Evolutionary conservation across 2,329 filamentous ascomycete genomes (phyloP).

Genomic region (Aspergillus sojae): DNA sequence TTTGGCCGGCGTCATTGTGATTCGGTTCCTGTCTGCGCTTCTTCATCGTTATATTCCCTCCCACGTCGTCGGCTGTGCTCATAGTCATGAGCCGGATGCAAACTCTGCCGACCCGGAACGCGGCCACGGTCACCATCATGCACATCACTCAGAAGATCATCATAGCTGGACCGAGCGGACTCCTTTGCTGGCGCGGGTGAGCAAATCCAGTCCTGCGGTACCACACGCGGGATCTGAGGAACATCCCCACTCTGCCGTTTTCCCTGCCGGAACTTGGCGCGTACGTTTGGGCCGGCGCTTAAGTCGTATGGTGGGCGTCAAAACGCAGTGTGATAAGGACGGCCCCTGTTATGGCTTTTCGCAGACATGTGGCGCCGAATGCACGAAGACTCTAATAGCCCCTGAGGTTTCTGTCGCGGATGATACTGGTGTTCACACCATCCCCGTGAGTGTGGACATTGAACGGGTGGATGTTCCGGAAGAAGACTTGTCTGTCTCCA

Average conservation of each 20-base stretch:
- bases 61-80: constrained; percentile 53
- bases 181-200: constrained; percentile 29
- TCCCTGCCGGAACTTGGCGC: constrained; percentile 36
- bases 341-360: constrained; percentile 65
- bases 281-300: constrained; percentile 44
- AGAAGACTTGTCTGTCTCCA: constrained; percentile 8
- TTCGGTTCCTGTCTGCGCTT: constrained; percentile 48
- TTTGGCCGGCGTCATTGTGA: constrained; percentile 50
- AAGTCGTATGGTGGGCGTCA: constrained; percentile 53
- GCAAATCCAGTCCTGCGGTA: constrained; percentile 28
- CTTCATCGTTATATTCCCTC: constrained; percentile 53
- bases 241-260: constrained; percentile 18
- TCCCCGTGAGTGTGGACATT: constrained; percentile 21
- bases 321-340: constrained; percentile 57
- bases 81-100: constrained; percentile 44
- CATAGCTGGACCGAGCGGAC: constrained; percentile 30
- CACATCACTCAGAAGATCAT: constrained; percentile 13
- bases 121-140: constrained; percentile 25
- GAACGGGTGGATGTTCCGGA: constrained; percentile 13
- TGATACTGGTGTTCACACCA: constrained; percentile 20
- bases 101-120: constrained; percentile 38
- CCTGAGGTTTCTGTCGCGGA: constrained; percentile 15
- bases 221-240: constrained; percentile 15
- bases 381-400: constrained; percentile 53
- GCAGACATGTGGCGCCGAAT: constrained; percentile 63